These are phyloP conservation scores for Clonostachys rosea DNA, from an alignment of 2,329 filamentous ascomycete species.

Conservation along the genomic window DNA sequence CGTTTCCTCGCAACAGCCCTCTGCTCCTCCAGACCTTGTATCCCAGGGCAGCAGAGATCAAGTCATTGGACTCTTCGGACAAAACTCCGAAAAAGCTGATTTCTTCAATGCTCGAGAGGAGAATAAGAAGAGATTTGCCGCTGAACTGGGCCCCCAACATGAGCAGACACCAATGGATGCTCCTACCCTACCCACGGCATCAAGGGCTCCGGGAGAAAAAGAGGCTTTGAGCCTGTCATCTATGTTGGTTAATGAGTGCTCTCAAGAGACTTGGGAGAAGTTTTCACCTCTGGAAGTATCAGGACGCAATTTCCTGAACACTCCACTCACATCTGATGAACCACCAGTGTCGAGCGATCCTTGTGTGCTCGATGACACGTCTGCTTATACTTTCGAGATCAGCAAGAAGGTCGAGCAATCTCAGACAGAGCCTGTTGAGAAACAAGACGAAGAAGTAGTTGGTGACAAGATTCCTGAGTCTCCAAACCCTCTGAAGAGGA, in stretches of 20 bases:
- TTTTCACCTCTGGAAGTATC: slow-evolving; percentile 15
- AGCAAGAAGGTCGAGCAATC: neutral
- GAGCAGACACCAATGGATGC: too few relatives aligned
- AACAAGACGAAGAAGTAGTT: too few relatives aligned
- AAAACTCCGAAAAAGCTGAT: slow-evolving; percentile 27
- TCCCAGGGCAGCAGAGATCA: too few relatives aligned
- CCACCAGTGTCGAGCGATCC: neutral
- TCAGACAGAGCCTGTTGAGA: too few relatives aligned
- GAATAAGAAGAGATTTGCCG: neutral
- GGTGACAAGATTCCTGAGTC: neutral
- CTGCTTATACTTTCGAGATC: neutral
- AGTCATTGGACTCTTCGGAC: neutral
- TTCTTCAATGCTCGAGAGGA: slow-evolving; percentile 27
- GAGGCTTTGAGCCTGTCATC: neutral
- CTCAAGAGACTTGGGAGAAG: neutral
- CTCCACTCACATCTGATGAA: slow-evolving; percentile 4
- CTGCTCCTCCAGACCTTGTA: too few relatives aligned
- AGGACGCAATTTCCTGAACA: slow-evolving; percentile 24
- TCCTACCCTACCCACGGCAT: neutral
- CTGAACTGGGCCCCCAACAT: too few relatives aligned
- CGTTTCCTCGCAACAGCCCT: too few relatives aligned
- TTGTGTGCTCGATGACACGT: neutral
- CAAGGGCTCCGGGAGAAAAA: neutral
- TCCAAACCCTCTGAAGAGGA: neutral
- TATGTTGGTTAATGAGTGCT: neutral